These are phyloP conservation scores for Cetradonia linearis DNA, from an alignment of 495 filamentous ascomycete species.

Conservation along the genomic window DNA sequence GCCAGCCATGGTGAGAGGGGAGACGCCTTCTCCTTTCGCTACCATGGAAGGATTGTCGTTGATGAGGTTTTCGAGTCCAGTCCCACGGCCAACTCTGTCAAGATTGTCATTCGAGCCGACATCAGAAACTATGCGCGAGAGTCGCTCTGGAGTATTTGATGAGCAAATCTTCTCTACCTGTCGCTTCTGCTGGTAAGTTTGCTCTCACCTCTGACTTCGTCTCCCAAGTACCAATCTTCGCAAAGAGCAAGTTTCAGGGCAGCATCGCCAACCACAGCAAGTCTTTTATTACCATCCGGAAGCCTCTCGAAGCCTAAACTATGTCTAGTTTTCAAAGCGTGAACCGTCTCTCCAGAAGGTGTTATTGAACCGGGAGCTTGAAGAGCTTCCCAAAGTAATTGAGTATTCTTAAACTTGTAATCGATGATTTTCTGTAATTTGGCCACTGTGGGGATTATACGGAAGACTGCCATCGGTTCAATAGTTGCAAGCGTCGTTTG, in stretches of 20 bases:
- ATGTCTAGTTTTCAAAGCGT: background rate
- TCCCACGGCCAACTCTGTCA: conserved; percentile 1
- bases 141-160: conserved; percentile 4
- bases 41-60: conserved; percentile 10
- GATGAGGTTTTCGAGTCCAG: conserved; percentile 8
- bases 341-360: background rate
- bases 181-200: background rate
- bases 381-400: conserved; percentile 14
- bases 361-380: conserved; percentile 16
- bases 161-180: background rate
- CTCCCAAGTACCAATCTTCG: conserved; percentile 13
- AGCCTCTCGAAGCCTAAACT: background rate
- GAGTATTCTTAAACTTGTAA: conserved; percentile 16
- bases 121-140: background rate
- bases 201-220: conserved; percentile 8
- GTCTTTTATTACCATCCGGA: conserved; percentile 16
- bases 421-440: conserved; percentile 9
- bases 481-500: background rate
- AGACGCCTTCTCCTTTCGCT: background rate
- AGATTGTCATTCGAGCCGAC: conserved; percentile 16
- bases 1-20: conserved; percentile 4
- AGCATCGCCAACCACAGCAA: conserved; percentile 16
- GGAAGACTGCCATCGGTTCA: background rate
- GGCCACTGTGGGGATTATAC: background rate
- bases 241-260: conserved; percentile 16